Conservation (phyloP, 495 filamentous ascomycete species). For the Aspergillus campestris region DNA sequence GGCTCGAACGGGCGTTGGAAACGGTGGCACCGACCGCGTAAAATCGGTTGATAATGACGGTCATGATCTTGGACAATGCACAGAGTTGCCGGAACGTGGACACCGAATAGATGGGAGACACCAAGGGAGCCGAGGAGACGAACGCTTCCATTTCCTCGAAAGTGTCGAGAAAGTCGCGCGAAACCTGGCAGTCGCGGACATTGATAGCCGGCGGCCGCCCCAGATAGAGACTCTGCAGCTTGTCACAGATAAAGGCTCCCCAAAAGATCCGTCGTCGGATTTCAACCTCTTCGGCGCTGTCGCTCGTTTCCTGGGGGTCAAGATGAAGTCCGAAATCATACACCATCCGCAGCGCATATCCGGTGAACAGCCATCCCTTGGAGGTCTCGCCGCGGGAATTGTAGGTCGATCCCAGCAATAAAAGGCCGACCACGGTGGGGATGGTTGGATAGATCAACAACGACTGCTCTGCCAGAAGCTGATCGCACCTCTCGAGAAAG, state of each 20-base stretch:
- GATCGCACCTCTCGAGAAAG: constrained; percentile 20
- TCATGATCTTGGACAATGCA: too few species aligned
- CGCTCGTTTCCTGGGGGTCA: constrained; percentile 3
- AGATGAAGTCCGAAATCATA: too few species aligned
- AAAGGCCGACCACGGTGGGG: too few species aligned
- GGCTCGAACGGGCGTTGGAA: too few species aligned
- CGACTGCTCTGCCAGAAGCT: constrained; percentile 16
- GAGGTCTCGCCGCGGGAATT: too few species aligned
- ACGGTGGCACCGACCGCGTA: too few species aligned
- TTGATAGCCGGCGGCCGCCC: constrained; percentile 16
- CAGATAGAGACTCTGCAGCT: constrained; percentile 27
- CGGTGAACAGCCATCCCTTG: constrained; percentile 18
- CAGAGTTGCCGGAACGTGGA: too few species aligned
- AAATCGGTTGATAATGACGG: too few species aligned
- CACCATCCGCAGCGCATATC: constrained; percentile 35
- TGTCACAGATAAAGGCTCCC: constrained; percentile 32
- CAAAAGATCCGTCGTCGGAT: constrained; percentile 31
- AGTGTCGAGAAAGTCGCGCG: constrained; percentile 13
- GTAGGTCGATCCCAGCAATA: too few species aligned
- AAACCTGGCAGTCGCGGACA: constrained; percentile 9
- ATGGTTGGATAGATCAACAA: too few species aligned
- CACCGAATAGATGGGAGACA: background rate
- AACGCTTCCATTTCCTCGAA: constrained; percentile 22
- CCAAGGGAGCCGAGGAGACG: background rate
- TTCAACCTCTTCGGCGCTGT: constrained; percentile 24